These are phyloP conservation scores for Hanseniaspora taiwanica DNA, from an alignment of 805 yeast genomes.

Conservation along the genomic window DNA sequence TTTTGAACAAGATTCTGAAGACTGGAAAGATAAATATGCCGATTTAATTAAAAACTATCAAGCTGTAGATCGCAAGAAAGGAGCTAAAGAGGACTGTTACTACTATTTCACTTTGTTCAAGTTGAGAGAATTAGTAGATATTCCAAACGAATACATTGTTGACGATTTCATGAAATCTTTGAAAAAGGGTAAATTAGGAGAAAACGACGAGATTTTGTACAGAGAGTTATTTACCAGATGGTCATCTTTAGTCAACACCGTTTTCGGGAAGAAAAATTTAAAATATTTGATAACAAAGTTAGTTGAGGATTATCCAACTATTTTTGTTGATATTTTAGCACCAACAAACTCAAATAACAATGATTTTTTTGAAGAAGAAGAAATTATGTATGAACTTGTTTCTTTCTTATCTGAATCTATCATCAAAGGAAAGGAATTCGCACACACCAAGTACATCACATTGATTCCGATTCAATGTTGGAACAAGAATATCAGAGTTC, in stretches of 20 bases:
- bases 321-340: constrained; percentile 13
- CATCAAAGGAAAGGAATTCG: constrained; percentile 5
- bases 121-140: constrained; percentile 31
- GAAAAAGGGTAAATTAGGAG: constrained; percentile 1
- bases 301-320: constrained; percentile 13
- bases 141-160: constrained; percentile 13
- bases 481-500: constrained; percentile 23
- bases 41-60: not conserved
- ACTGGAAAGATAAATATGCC: not conserved
- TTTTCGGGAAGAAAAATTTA: constrained; percentile 23
- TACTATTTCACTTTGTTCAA: constrained; percentile 33
- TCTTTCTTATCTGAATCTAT: constrained; percentile 3
- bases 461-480: constrained; percentile 39
- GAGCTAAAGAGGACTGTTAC: not conserved
- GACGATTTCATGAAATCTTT: constrained; percentile 18
- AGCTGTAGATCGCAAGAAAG: too few species aligned
- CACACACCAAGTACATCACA: not conserved
- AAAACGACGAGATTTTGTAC: not conserved
- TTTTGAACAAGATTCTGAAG: not conserved
- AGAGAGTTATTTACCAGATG: constrained; percentile 34
- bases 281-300: constrained; percentile 19
- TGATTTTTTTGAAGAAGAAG: constrained; percentile 35
- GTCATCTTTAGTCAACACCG: constrained; percentile 33
- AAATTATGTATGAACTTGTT: constrained; percentile 23
- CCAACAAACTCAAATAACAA: constrained; percentile 15